These are phyloP conservation scores for Colletotrichum shisoi DNA, from an alignment of 2,329 filamentous ascomycete genomes.

Conservation along the genomic window DNA sequence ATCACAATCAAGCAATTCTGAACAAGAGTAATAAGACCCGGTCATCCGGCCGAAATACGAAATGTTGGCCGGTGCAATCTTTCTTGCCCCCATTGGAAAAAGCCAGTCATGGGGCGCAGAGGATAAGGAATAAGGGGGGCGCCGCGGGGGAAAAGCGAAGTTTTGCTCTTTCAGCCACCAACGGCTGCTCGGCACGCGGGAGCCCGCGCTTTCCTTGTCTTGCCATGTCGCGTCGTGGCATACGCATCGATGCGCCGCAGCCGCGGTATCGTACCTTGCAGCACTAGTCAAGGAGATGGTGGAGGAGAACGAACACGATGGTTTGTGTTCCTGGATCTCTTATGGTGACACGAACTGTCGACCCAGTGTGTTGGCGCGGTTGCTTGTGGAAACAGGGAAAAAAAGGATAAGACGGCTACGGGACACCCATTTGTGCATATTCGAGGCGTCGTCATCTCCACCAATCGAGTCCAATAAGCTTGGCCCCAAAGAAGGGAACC, in stretches of 20 bases:
- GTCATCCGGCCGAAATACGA: conserved; percentile 11
- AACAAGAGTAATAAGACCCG: background rate
- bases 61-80: conserved; percentile 9
- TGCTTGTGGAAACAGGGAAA: background rate
- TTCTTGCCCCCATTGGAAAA: background rate
- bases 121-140: background rate
- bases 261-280: conserved; percentile 12
- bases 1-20: conserved; percentile 23
- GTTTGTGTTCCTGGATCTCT: background rate
- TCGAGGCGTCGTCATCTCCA: conserved; percentile 19
- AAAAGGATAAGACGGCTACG: background rate
- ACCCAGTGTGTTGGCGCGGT: background rate
- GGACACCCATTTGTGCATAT: conserved; percentile 9
- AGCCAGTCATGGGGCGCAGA: background rate
- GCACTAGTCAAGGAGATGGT: background rate
- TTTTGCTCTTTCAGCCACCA: background rate
- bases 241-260: conserved; percentile 7
- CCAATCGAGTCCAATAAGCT: conserved; percentile 2
- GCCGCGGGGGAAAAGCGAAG: background rate
- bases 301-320: conserved; percentile 1
- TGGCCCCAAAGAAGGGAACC: background rate
- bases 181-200: conserved; percentile 10
- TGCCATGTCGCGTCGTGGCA: background rate
- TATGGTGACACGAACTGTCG: background rate
- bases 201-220: background rate